Base-by-base conservation (phyloP, 2,329 filamentous ascomycete genomes). In the Paradendryphiella salina region DNA sequence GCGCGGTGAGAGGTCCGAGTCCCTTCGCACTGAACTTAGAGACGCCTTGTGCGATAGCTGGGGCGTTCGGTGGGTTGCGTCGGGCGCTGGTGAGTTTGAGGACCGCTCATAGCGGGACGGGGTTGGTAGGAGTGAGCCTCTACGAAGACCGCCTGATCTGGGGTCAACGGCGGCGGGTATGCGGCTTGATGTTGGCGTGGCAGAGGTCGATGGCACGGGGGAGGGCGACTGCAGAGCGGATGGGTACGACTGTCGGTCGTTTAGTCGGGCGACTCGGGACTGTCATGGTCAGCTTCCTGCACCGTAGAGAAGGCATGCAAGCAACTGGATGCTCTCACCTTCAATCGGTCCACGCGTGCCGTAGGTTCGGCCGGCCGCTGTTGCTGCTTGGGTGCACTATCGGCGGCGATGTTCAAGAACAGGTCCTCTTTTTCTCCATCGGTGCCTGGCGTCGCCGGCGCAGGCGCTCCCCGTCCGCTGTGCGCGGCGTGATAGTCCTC, bases 321-420 rank as follows among this genome's bases (percentile, higher is more conserved):
- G 17, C n/a, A 11, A 32, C 17, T 21, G 41, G 9, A 43, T 37
- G 45, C 39, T 61, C 56, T 63, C 56, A 72, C 70, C 58, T 67
- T 60, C 56, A 67, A 53, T 46, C 67, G 56, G 49, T 73, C 69
- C 6, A 64, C 50, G 11, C 68, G 65, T 28, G 62, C 52, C n/a
- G 60, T 46, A 20, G 59, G 51, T 32, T 72, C 71, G 6, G 59
- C 53, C 14, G 57, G 52, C 20, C 61, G 57, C 44, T 18, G 38
- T 18, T 60, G 66, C 15, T 44, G 49, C 29, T 54, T 63, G 14
- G 67, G 62, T 21, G 67, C 65, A 39, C 45, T 69, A 55, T 75
- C 72, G 39, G 69, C 70, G 38, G 75, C 75, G 47, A 76, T 71
- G 52, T 76, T 70, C 39, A 76, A 57, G 52, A 77, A 77, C 21